Percentiles rank a stretch among this genome's conserved stretches.
Conservation (phyloP, 2,329 filamentous ascomycete species). For the Graphiopsis chlorocephala region DNA sequence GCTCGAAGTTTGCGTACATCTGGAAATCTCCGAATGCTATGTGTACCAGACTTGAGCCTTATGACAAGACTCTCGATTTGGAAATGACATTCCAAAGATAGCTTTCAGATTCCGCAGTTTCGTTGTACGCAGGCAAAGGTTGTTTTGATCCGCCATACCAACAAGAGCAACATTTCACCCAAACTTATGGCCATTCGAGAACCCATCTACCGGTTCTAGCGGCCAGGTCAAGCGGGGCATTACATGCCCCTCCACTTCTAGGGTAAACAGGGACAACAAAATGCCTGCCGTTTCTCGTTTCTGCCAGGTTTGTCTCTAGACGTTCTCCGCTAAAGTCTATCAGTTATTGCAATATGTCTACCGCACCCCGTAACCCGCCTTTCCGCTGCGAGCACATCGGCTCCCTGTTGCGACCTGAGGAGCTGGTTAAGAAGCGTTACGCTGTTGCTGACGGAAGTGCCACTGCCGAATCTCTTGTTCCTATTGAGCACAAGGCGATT, state of each 20-base stretch:
- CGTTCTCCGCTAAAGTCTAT: background rate
- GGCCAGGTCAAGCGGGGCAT: background rate
- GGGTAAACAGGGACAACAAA: background rate
- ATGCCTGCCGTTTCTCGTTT: background rate
- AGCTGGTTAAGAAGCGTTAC: conserved; percentile 59
- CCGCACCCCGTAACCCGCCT: conserved; percentile 48
- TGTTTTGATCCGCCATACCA: background rate
- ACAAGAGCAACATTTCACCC: background rate
- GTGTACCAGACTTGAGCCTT: background rate
- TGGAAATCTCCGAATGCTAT: background rate
- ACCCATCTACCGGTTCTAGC: conserved; percentile 4
- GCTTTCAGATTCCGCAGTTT: background rate
- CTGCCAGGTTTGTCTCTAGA: background rate
- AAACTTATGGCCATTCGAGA: background rate
- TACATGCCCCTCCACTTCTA: conserved; percentile 7
- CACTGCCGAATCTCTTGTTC: conserved; percentile 26
- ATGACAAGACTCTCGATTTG: background rate
- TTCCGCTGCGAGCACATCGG: conserved; percentile 72
- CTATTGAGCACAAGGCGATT: conserved; percentile 34
- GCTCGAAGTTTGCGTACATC: background rate
- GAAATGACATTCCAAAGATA: background rate
- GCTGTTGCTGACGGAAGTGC: conserved; percentile 39
- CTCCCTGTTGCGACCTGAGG: conserved; percentile 64
- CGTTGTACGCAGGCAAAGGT: background rate
- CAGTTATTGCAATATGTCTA: conserved; percentile 25